These are phyloP conservation scores for Paramecium pentaurelia DNA, from an alignment of 73 alveolate species.

Conservation along the genomic window DNA sequence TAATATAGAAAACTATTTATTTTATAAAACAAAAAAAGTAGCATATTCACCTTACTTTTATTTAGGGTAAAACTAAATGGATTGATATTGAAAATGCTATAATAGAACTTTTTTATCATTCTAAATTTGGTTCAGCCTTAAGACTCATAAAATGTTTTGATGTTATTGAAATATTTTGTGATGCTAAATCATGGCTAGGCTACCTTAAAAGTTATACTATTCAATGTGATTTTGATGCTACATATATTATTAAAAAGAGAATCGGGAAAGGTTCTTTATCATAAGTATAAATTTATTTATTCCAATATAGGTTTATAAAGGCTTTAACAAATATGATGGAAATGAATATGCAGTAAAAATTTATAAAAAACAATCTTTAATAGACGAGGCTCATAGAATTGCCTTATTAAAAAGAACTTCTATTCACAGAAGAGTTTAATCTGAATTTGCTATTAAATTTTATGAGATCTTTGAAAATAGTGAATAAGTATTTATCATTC, in stretches of 20 bases:
- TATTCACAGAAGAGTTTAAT: not conserved
- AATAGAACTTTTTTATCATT: not conserved
- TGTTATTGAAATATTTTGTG: not conserved
- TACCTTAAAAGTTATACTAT: not conserved
- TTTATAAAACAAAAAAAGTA: not conserved
- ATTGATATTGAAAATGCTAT: not conserved
- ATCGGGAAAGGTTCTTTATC: not conserved
- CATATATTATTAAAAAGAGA: not conserved
- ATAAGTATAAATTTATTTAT: not conserved
- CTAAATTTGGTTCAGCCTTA: not conserved
- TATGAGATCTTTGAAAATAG: conserved; percentile 64
- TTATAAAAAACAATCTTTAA: not conserved
- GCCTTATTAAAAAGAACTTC: not conserved
- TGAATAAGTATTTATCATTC: conserved; percentile 61
- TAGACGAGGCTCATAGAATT: not conserved
- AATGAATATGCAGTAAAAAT: not conserved
- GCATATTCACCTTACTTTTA: not conserved
- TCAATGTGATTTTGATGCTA: not conserved
- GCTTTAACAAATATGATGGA: not conserved
- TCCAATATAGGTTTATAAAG: not conserved
- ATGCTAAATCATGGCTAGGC: not conserved
- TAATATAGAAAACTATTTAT: not conserved
- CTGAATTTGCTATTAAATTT: not conserved
- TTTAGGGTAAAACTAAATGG: not conserved
- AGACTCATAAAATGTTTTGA: not conserved